Percentiles rank a stretch among this genome's conserved stretches.
Evolutionary conservation across 768 basidiomycete genomes (phyloP).

Genomic region (Suillus fuscotomentosus): DNA sequence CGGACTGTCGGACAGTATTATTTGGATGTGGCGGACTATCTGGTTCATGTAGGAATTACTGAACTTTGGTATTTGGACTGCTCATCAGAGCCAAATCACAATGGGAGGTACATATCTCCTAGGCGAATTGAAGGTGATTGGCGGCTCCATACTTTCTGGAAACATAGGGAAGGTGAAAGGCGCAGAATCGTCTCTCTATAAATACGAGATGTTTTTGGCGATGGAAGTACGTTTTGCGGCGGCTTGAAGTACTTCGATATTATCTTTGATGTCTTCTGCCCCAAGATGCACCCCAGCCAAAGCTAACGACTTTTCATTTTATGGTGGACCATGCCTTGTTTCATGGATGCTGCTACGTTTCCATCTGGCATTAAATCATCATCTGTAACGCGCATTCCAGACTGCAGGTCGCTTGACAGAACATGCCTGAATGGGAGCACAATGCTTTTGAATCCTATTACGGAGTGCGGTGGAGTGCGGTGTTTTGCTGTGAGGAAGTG

Average conservation of each 20-base stretch:
- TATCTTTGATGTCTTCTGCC: neutral
- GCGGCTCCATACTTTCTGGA: conserved; percentile 65
- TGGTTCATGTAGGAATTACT: conserved; percentile 54
- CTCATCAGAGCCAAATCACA: conserved; percentile 40
- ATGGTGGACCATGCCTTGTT: neutral
- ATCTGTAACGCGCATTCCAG: neutral
- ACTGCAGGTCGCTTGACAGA: conserved; percentile 4
- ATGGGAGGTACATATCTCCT: conserved; percentile 45
- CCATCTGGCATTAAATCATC: neutral
- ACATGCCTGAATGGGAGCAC: neutral
- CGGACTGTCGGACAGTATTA: conserved; percentile 89
- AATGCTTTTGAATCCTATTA: neutral
- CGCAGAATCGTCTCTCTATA: neutral
- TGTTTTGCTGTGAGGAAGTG: neutral
- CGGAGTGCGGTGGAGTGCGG: conserved; percentile 2
- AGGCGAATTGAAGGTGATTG: conserved; percentile 50
- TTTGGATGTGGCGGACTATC: conserved; percentile 58
- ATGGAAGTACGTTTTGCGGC: neutral
- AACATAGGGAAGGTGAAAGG: conserved; percentile 15
- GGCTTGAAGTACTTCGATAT: conserved; percentile 1
- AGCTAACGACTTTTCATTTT: neutral
- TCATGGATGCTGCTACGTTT: neutral
- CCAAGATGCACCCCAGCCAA: neutral
- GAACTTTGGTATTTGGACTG: conserved; percentile 64
- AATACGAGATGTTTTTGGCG: neutral